phyloP scores from a whole-genome alignment of 2,329 filamentous ascomycete species.

The Cladosporium cucumerinum region DNA sequence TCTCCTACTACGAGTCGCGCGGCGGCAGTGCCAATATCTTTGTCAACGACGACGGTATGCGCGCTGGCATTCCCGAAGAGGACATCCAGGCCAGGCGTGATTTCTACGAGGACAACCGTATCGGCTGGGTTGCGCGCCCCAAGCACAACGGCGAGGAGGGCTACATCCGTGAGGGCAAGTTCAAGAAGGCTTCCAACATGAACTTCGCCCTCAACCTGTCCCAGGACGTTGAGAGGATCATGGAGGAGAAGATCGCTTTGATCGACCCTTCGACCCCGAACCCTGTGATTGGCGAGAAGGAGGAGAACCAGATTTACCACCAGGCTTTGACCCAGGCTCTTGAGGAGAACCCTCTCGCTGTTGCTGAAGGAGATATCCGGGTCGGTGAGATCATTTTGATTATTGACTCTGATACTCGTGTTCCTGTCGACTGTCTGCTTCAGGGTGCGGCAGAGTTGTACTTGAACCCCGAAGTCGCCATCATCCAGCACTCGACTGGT shows the following conservation, averaged over 20 bases:
- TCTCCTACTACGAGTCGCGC: slow-evolving; percentile 74
- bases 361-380: slow-evolving; percentile 60
- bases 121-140: slow-evolving; percentile 49
- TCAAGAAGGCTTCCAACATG: slow-evolving; percentile 69
- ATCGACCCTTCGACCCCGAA: slow-evolving; percentile 51
- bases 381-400: slow-evolving; percentile 64
- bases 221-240: slow-evolving; percentile 46
- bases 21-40: slow-evolving; percentile 77
- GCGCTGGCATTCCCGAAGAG: slow-evolving; percentile 53
- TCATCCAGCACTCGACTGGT: slow-evolving; percentile 68
- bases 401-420: slow-evolving; percentile 67
- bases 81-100: slow-evolving; percentile 43
- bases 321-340: slow-evolving; percentile 62
- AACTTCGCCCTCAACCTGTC: slow-evolving; percentile 61
- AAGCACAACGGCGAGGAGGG: slow-evolving; percentile 51
- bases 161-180: slow-evolving; percentile 59
- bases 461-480: slow-evolving; percentile 64
- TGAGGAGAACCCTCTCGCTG: slow-evolving; percentile 59
- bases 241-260: slow-evolving; percentile 59
- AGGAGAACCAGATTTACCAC: slow-evolving; percentile 63
- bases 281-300: slow-evolving; percentile 58
- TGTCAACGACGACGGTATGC: slow-evolving; percentile 71
- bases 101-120: slow-evolving; percentile 50
- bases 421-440: slow-evolving; percentile 65
- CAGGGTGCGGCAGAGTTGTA: slow-evolving; percentile 73